Conservation (phyloP, 2,329 filamentous ascomycete species). For the Zymoseptoria tritici region DNA sequence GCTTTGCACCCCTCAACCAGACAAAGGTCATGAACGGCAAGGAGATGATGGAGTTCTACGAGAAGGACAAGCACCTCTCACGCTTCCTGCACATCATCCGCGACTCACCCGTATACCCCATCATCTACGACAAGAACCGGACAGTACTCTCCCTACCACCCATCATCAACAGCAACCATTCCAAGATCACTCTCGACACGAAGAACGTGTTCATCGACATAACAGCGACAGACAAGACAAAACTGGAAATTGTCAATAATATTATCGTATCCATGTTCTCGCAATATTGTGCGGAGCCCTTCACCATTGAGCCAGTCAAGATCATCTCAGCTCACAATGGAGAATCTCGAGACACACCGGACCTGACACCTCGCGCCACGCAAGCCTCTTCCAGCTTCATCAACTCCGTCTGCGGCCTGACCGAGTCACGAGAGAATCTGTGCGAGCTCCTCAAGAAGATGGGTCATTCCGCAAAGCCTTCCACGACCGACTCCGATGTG, state of each 20-base stretch:
- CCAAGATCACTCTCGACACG: slow-evolving; percentile 87
- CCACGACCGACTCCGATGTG: slow-evolving; percentile 55
- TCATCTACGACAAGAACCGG: slow-evolving; percentile 84
- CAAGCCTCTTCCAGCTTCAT: slow-evolving; percentile 87
- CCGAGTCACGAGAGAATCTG: slow-evolving; percentile 65
- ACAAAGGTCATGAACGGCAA: slow-evolving; percentile 77
- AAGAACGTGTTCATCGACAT: slow-evolving; percentile 96
- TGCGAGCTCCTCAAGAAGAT: slow-evolving; percentile 79
- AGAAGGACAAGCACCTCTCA: slow-evolving; percentile 83
- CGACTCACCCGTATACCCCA: slow-evolving; percentile 88
- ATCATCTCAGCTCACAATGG: slow-evolving; percentile 88
- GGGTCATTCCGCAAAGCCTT: slow-evolving; percentile 75
- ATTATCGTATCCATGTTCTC: slow-evolving; percentile 98
- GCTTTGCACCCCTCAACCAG: slow-evolving; percentile 87
- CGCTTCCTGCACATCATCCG: slow-evolving; percentile 90
- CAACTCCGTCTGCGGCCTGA: slow-evolving; percentile 82
- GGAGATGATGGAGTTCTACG: slow-evolving; percentile 91
- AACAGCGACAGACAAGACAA: slow-evolving; percentile 90
- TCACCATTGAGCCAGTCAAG: slow-evolving; percentile 88
- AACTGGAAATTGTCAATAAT: slow-evolving; percentile 90
- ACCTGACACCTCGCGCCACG: slow-evolving; percentile 67
- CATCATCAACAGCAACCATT: slow-evolving; percentile 96
- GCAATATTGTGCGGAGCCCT: slow-evolving; percentile 76
- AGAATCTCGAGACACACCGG: slow-evolving; percentile 71
- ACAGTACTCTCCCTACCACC: slow-evolving; percentile 88